Evolutionary conservation across 768 basidiomycete species (phyloP), one percentile per base, ranked within the genome.

Genomic region (Lepiota venenata): DNA sequence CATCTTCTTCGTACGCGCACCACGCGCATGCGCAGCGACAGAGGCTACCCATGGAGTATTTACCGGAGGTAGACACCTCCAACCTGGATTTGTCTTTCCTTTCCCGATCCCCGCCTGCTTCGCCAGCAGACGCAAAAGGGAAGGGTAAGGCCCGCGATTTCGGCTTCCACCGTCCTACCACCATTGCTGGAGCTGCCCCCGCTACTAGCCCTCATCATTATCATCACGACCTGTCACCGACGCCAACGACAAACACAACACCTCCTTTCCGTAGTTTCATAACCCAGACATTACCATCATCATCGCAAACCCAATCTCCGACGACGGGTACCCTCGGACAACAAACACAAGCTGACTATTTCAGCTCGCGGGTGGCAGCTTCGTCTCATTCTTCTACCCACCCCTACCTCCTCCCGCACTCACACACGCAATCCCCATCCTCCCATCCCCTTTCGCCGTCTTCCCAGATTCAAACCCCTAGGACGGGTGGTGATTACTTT

Each of bases 51-150:
- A 22, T 20, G 21, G 9, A 29, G 7, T 27, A 36, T 22, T 55
- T 66, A 47, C 66, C 64, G 56, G 62, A 49, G 44, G 63, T 69
- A 27, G 70, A 72, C 15, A 67, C 61, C 18, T 64, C 69, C 16
- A 59, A 59, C 44, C 55, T 76, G 12, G 69, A 72, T 50, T 55
- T 74, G 9, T 69, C 69, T 15, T 68, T 73, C 10, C 4, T 42
- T 15, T 36, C 46, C 46, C 35, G 46, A 47, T 35, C 32, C 32
- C 29, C 46, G 21, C 20, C 50, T 36, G 15, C 47, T 25, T 21
- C 50, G 10, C 36, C 32, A 11, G 32, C 43, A 20, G 60, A 59
- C 46, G 46, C 40, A 20, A 64, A 68, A 57, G 61, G 67, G 58
- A 70, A 67, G 50, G 65, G 53, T 18, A 55, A 55, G 48, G 55